Base-by-base conservation (phyloP, 139 green algal species). In the Raphidocelis subcapitata region DNA sequence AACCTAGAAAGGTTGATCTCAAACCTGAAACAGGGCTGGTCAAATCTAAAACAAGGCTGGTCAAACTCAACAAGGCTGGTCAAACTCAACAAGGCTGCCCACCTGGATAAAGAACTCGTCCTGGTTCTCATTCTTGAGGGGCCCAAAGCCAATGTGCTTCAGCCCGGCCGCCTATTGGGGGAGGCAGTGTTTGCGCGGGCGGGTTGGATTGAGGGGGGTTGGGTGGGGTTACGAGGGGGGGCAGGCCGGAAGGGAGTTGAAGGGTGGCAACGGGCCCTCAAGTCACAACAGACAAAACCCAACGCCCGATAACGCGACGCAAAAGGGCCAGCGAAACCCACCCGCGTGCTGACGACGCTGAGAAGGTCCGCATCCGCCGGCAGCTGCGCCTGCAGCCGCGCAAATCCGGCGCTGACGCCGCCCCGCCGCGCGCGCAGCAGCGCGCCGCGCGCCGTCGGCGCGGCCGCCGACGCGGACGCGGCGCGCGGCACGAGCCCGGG, bases 51-150 rank as follows among this genome's bases (percentile, higher is more conserved):
- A n/a, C n/a, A n/a, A n/a, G n/a, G n/a, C n/a, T n/a, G n/a, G n/a
- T n/a, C n/a, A n/a, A n/a, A n/a, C n/a, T n/a, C n/a, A n/a, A n/a
- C n/a, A n/a, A n/a, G n/a, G n/a, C n/a, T n/a, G n/a, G n/a, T n/a
- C n/a, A n/a, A n/a, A n/a, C n/a, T n/a, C n/a, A n/a, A n/a, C n/a
- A n/a, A n/a, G n/a, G n/a, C n/a, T n/a, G n/a, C n/a, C 41, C 41
- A 49, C 41, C 60, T 81, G 76, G 28, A 80, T 69, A 51, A 73
- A 82, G 35, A 80, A 84, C 35, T 86, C 81, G 59, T 86, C 81
- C 74, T 86, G 81, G 67, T 86, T 84, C 66, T 86, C 81, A 2
- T 71, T 73, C 36, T 86, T 86, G 29, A 86, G 73, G 2, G 81
- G 81, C 1, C 81, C 77, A 63, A 84, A 86, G 0, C 81, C 81